Conservation (phyloP, 2,329 filamentous ascomycete genomes). For the Ascochyta viciae-villosae region DNA sequence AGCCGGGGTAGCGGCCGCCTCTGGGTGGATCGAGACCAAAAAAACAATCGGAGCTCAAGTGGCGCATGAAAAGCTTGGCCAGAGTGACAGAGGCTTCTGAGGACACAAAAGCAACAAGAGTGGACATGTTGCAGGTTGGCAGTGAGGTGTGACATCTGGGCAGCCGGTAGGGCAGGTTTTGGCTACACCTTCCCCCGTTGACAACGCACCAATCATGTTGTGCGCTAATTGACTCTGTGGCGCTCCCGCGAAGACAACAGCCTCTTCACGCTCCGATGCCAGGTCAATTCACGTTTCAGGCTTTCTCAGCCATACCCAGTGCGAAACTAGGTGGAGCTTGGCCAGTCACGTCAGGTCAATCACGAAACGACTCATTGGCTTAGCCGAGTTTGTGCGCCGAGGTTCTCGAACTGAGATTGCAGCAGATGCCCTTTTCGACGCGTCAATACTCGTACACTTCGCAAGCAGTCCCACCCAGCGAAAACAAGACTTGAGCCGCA, state of each 20-base stretch:
- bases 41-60: not conserved
- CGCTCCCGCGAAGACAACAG: constrained; percentile 19
- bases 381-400: constrained; percentile 30
- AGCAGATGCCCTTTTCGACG: constrained; percentile 33
- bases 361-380: constrained; percentile 34
- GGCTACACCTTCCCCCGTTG: not conserved
- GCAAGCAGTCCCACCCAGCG: constrained; percentile 27
- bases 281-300: constrained; percentile 34
- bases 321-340: constrained; percentile 36
- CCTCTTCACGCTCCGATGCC: constrained; percentile 18
- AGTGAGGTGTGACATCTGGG: constrained; percentile 13
- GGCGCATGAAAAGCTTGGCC: constrained; percentile 16
- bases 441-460: constrained; percentile 29
- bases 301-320: constrained; percentile 33
- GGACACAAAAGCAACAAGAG: constrained; percentile 5
- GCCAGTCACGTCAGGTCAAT: constrained; percentile 33
- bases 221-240: not conserved
- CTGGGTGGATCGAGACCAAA: not conserved
- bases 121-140: constrained; percentile 15
- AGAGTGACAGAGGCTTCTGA: not conserved
- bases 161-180: not conserved
- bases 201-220: constrained; percentile 5
- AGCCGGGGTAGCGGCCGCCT: constrained; percentile 7
- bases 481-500: constrained; percentile 44
- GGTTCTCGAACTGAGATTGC: constrained; percentile 40